phyloP scores from a whole-genome alignment of 2,329 filamentous ascomycete genomes.

The Aspergillus fructus region DNA sequence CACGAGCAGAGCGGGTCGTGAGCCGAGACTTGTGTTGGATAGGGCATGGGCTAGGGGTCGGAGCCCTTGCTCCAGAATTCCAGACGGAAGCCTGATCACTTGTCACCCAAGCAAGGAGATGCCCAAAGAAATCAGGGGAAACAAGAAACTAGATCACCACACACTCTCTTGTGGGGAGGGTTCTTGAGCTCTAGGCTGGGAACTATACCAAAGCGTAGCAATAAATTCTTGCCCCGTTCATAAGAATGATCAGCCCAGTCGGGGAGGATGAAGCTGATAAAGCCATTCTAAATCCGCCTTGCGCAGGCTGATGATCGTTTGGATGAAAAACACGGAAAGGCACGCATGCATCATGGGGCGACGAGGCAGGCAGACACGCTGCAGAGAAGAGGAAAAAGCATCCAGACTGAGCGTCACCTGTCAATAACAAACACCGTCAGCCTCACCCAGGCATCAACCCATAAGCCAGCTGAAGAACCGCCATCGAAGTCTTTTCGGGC shows the following conservation, averaged over 20 bases:
- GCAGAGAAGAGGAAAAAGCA: not conserved
- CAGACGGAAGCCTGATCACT: not conserved
- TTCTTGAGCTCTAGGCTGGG: not conserved
- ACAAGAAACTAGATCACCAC: not conserved
- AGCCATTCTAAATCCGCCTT: not conserved
- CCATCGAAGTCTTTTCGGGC: not conserved
- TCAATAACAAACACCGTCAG: not conserved
- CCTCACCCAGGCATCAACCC: conserved; percentile 4
- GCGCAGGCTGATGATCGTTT: conserved; percentile 1
- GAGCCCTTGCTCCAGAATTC: not conserved
- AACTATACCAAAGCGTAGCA: not conserved
- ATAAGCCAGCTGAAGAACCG: not conserved
- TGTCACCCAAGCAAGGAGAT: not conserved
- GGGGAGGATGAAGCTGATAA: not conserved
- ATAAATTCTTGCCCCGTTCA: not conserved
- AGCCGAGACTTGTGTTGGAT: not conserved
- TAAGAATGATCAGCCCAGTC: not conserved
- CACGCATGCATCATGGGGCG: conserved; percentile 1
- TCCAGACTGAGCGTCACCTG: not conserved
- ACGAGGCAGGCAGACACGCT: not conserved
- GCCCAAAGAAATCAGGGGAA: not conserved
- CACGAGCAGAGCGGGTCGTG: not conserved
- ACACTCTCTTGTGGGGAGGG: not conserved
- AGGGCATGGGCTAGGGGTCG: too few species aligned
- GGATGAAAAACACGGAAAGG: not conserved